phyloP scores from a whole-genome alignment of 2,329 filamentous ascomycete genomes.

The Helotiales sp. region DNA sequence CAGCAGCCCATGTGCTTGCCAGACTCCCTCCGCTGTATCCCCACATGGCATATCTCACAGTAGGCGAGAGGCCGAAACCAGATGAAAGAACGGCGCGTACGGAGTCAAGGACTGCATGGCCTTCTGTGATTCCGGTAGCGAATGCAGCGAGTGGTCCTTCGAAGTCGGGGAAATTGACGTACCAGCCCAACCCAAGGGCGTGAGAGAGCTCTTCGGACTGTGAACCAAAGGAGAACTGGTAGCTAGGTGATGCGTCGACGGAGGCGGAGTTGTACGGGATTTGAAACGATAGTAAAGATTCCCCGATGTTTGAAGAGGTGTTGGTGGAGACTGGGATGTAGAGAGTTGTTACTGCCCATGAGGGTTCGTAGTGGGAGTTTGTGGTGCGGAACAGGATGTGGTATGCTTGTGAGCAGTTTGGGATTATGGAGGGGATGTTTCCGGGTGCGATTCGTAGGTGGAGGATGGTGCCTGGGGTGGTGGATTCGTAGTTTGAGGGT shows the following conservation, averaged over 20 bases:
- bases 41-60: conserved; percentile 40
- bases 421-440: conserved; percentile 24
- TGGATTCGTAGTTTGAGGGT: conserved; percentile 31
- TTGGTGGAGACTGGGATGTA: conserved; percentile 32
- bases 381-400: conserved; percentile 43
- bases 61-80: neutral
- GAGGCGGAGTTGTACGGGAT: conserved; percentile 41
- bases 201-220: conserved; percentile 2
- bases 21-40: conserved; percentile 56
- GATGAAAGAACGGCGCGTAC: conserved; percentile 17
- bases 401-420: conserved; percentile 19
- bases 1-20: conserved; percentile 49
- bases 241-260: conserved; percentile 42
- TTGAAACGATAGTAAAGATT: conserved; percentile 43
- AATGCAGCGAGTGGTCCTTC: conserved; percentile 22
- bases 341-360: conserved; percentile 41
- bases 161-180: conserved; percentile 21
- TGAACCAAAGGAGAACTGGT: conserved; percentile 31
- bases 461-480: conserved; percentile 37
- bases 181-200: conserved; percentile 14
- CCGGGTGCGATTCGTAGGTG: conserved; percentile 34
- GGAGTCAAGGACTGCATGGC: conserved; percentile 18
- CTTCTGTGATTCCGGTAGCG: conserved; percentile 12
- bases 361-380: conserved; percentile 38
- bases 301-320: neutral